Evolutionary conservation across 2,329 filamentous ascomycete species (phyloP).

Genomic region (Talaromyces sp.): DNA sequence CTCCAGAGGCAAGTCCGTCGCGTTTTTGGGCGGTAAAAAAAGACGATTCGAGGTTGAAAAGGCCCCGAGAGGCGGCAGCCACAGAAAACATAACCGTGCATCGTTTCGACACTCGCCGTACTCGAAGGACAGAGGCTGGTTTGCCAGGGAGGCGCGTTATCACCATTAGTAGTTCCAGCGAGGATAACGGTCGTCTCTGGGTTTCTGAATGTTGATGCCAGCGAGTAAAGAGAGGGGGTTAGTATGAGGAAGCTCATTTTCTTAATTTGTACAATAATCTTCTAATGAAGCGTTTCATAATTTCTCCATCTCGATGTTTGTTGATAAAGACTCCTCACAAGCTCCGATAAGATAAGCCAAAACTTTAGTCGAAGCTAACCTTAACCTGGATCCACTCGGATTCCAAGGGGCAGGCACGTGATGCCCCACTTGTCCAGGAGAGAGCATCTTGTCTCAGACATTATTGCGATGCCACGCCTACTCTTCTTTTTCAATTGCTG

Average conservation of each 20-base stretch:
- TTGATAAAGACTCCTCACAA: not conserved
- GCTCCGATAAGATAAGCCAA: not conserved
- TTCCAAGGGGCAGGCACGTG: slow-evolving; percentile 9
- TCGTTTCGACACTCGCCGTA: not conserved
- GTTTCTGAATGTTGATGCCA: not conserved
- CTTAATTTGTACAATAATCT: not conserved
- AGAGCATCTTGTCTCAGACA: not conserved
- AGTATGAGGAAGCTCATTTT: not conserved
- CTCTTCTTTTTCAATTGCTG: not conserved
- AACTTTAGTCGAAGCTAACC: not conserved
- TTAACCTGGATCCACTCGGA: not conserved
- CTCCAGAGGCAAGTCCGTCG: slow-evolving; percentile 31
- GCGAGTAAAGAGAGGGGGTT: not conserved
- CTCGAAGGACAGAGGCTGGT: not conserved
- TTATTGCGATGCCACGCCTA: no score
- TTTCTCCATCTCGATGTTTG: no score
- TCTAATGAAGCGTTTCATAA: not conserved
- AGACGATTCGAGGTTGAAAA: slow-evolving; percentile 30
- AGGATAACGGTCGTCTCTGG: not conserved
- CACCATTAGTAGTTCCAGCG: not conserved
- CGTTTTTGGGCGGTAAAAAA: slow-evolving; percentile 34
- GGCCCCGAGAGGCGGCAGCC: not conserved
- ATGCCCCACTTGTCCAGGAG: not conserved
- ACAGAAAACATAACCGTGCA: not conserved
- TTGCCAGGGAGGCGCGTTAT: not conserved